phyloP scores from a whole-genome alignment of 2,329 filamentous ascomycete genomes.

The Aspergillus ochraceus region DNA sequence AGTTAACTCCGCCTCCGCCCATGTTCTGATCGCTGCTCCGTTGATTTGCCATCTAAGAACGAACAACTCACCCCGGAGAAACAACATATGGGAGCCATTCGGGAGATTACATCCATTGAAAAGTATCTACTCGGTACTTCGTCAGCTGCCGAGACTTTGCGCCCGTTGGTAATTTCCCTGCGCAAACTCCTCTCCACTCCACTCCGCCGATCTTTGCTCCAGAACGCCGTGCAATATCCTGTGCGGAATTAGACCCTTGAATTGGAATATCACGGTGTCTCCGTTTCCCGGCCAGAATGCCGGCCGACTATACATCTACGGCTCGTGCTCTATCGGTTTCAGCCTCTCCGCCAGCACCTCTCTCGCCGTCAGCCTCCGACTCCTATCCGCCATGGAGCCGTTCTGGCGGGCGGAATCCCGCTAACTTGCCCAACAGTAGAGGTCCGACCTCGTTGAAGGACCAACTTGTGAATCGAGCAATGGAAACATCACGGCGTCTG shows the following conservation, averaged over 20 bases:
- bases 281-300: slow-evolving; percentile 30
- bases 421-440: slow-evolving; percentile 34
- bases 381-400: slow-evolving; percentile 55
- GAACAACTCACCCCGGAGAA: not conserved
- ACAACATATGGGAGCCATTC: not conserved
- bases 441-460: slow-evolving; percentile 37
- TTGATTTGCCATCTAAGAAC: not conserved
- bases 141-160: not conserved
- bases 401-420: slow-evolving; percentile 41
- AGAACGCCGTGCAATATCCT: not conserved
- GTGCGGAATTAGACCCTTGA: not conserved
- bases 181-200: not conserved
- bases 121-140: not conserved
- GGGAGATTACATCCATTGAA: not conserved
- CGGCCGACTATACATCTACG: slow-evolving; percentile 52
- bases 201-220: slow-evolving; percentile 1
- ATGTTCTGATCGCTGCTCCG: not conserved
- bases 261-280: not conserved
- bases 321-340: slow-evolving; percentile 56
- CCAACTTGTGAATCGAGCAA: slow-evolving; percentile 38
- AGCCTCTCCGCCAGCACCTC: slow-evolving; percentile 43
- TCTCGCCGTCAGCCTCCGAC: slow-evolving; percentile 47
- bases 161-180: not conserved
- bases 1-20: not conserved
- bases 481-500: slow-evolving; percentile 34